These are phyloP conservation scores for Clavispora asparagi DNA, from an alignment of 805 yeast genomes.

Conservation along the genomic window DNA sequence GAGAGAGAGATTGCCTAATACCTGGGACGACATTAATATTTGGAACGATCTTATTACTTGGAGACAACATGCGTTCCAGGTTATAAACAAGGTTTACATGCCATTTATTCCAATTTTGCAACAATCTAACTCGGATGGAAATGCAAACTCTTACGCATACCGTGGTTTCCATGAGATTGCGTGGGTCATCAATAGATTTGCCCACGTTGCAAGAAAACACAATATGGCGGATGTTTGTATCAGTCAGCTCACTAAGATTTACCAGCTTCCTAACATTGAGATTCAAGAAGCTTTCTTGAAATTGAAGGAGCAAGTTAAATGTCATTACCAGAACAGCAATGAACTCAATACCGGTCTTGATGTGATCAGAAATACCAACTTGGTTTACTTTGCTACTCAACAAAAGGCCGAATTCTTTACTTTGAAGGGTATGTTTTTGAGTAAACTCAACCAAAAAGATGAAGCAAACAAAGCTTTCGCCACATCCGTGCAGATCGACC, in stretches of 20 bases:
- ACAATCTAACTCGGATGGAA: conserved; percentile 58
- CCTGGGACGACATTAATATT: conserved; percentile 95
- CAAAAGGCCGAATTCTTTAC: conserved; percentile 98
- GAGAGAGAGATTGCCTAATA: conserved; percentile 94
- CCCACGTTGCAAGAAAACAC: conserved; percentile 97
- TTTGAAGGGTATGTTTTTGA: conserved; percentile 94
- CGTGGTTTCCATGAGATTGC: conserved; percentile 98
- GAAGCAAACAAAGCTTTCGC: conserved; percentile 98
- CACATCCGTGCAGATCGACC: conserved; percentile 93
- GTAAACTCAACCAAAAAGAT: conserved; percentile 82
- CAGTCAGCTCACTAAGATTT: conserved; percentile 85
- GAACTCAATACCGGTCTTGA: conserved; percentile 94
- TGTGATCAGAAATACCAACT: conserved; percentile 91
- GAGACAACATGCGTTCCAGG: conserved; percentile 98
- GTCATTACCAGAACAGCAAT: conserved; percentile 87
- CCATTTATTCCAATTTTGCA: conserved; percentile 87
- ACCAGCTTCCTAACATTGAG: conserved; percentile 94
- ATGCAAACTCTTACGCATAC: conserved; percentile 88
- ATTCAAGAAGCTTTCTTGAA: conserved; percentile 97
- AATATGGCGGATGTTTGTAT: conserved; percentile 96
- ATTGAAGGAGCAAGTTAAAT: conserved; percentile 93
- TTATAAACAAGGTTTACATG: conserved; percentile 88
- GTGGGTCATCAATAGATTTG: conserved; percentile 97
- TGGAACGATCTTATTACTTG: conserved; percentile 98
- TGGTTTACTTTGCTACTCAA: conserved; percentile 93